Percentiles rank a stretch among this genome's conserved stretches.
Evolutionary conservation across 2,329 filamentous ascomycete genomes (phyloP).

Genomic region (Bimuria novae-zelandiae): DNA sequence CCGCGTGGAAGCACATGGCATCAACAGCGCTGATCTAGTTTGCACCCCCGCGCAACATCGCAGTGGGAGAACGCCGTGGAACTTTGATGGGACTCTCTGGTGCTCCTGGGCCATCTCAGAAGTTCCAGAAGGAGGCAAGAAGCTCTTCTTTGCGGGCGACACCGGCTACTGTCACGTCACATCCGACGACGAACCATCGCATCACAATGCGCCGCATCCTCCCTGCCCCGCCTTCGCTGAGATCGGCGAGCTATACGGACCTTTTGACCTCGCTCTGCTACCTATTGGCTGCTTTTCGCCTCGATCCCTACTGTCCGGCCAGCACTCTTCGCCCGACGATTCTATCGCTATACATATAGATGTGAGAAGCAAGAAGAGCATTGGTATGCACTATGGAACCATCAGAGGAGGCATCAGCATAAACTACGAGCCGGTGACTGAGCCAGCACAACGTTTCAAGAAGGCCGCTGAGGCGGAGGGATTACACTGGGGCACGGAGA

Average conservation of each 20-base stretch:
- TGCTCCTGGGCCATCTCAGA: conserved; percentile 53
- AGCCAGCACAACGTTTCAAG: conserved; percentile 53
- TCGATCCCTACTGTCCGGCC: conserved; percentile 49
- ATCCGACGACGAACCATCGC: conserved; percentile 34
- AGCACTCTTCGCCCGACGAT: conserved; percentile 56
- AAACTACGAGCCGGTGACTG: conserved; percentile 55
- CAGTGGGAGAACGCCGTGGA: conserved; percentile 49
- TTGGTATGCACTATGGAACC: conserved; percentile 59
- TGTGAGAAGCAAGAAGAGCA: conserved; percentile 52
- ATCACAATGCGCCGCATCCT: conserved; percentile 42
- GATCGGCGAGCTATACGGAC: conserved; percentile 52
- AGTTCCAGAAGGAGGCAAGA: conserved; percentile 29
- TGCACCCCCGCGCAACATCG: conserved; percentile 56
- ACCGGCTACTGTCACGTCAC: conserved; percentile 53
- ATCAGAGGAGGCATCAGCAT: conserved; percentile 52
- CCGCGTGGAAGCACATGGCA: conserved; percentile 35
- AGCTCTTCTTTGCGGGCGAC: conserved; percentile 55
- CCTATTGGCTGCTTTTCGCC: conserved; percentile 57
- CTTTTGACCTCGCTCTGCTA: conserved; percentile 55
- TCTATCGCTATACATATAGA: conserved; percentile 55
- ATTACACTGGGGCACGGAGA: conserved; percentile 44
- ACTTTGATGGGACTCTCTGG: conserved; percentile 52
- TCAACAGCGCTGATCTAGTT: conserved; percentile 48
- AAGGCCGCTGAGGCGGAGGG: conserved; percentile 50
- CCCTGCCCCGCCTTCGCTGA: conserved; percentile 55